phyloP scores from a whole-genome alignment of 2,329 filamentous ascomycete species.

The Aspergillus fischeri region DNA sequence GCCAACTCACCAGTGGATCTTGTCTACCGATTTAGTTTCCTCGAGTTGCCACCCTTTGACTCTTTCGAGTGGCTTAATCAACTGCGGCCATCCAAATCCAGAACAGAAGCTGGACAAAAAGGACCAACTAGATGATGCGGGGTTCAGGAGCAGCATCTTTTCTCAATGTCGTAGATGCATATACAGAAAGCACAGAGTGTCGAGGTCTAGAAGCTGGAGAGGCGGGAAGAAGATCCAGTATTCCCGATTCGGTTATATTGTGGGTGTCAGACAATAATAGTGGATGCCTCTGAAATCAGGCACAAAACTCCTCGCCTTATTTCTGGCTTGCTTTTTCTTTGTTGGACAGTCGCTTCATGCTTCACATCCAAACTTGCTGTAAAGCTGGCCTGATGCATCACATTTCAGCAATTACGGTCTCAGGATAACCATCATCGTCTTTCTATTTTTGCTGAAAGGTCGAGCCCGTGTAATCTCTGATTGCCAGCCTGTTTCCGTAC shows the following conservation, averaged over 20 bases:
- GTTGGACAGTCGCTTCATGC: slow-evolving; percentile 1
- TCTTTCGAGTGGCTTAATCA: background rate
- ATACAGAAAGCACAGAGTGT: background rate
- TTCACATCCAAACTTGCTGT: background rate
- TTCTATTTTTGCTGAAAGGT: background rate
- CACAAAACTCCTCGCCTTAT: background rate
- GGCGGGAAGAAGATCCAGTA: background rate
- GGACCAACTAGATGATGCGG: background rate
- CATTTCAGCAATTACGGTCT: background rate
- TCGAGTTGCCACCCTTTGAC: background rate
- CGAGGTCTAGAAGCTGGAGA: background rate
- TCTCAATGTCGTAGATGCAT: background rate
- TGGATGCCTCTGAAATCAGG: slow-evolving; percentile 10
- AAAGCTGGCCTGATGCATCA: background rate
- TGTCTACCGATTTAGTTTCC: background rate
- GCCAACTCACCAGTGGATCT: background rate
- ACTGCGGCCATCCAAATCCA: background rate
- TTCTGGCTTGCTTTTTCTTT: slow-evolving; percentile 3
- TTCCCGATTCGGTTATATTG: background rate
- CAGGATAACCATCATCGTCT: background rate
- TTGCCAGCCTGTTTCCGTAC: background rate
- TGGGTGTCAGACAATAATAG: background rate
- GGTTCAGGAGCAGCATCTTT: background rate
- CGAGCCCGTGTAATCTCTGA: background rate
- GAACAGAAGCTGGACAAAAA: background rate